A percentile compares a stretch with the other conserved stretches of the same genome.
phyloP scores from a whole-genome alignment of 78 protist species.

The Tieghemostelium lacteum region DNA sequence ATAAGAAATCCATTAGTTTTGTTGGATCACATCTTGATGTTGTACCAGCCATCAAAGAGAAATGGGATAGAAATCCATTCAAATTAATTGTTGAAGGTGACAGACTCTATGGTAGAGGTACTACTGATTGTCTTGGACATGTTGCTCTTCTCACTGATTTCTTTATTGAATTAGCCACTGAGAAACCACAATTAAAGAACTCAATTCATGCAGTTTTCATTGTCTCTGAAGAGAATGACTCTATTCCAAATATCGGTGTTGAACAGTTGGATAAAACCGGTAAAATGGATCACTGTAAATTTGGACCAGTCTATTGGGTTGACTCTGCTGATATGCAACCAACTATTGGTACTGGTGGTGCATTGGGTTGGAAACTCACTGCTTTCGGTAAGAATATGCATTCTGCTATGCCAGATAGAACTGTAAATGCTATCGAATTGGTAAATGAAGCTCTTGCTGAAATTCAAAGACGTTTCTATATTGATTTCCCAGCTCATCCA shows the following conservation, averaged over 20 bases:
- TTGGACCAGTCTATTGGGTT: constrained; percentile 74
- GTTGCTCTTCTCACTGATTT: constrained; percentile 71
- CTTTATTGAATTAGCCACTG: constrained; percentile 60
- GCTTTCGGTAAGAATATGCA: constrained; percentile 84
- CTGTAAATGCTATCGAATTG: constrained; percentile 65
- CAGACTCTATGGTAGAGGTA: constrained; percentile 84
- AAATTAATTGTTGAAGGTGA: constrained; percentile 71
- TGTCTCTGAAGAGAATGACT: constrained; percentile 82
- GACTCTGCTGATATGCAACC: constrained; percentile 83
- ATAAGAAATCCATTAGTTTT: constrained; percentile 66
- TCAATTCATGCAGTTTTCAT: constrained; percentile 82
- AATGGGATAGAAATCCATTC: constrained; percentile 85
- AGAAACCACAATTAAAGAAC: constrained; percentile 40
- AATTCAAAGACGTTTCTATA: constrained; percentile 78
- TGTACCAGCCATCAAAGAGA: constrained; percentile 77
- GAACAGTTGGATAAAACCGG: constrained; percentile 74
- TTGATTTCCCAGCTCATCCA: constrained; percentile 69
- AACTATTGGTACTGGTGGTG: constrained; percentile 85
- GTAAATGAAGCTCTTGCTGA: constrained; percentile 67
- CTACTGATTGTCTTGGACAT: constrained; percentile 90
- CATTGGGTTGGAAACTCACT: constrained; percentile 67
- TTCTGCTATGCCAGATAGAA: constrained; percentile 79
- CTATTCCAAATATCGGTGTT: constrained; percentile 80
- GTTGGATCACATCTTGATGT: constrained; percentile 89
- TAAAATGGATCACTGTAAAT: constrained; percentile 55